Evolutionary conservation across 139 green algal species (phyloP), one percentile per base, ranked within the genome.

Genomic region (Closterium sp.): DNA sequence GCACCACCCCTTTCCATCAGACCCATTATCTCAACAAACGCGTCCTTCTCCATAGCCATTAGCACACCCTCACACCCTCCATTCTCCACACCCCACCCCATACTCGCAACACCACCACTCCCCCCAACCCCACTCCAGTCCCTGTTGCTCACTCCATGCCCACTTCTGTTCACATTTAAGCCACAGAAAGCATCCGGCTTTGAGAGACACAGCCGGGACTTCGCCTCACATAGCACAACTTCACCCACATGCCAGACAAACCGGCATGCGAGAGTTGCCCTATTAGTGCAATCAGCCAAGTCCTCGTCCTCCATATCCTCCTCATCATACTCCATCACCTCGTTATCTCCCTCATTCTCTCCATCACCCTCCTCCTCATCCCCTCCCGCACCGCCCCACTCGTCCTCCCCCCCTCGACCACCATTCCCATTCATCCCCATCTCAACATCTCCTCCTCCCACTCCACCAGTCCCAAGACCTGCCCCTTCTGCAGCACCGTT

Each of bases 251-350:
- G 55, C 55, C 55, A 76, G 9, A 76, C 55, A 28, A 76, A 76
- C 12, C 55, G 30, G 4, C 31, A 33, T 34, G 30, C 31, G 4
- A 34, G 30, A 3, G 30, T 86, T 10, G 30, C 84, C 8, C 84
- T 86, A 33, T 86, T 33, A 1, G 30, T 86, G 30, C 31, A 33
- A 34, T 33, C 31, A 33, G 30, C 84, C 31, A 33, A 16, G 30
- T 86, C 84, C 31, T 33, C 31, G 19, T 86, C 84, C 5, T 33
- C 31, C 84, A 33, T 33, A 28, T 33, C 84, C 84, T 86, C 84
- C 84, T 33, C 84, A 84, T 81, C 86, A 33, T 90, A 33, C 86
- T 76, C 86, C 38, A 64, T 90, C 86, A 64, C 38, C 30, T 81
- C 86, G 19, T 90, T 19, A 76, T 76, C 55, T 76, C 55, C 55